Conservation (phyloP, 2,329 filamentous ascomycete genomes). For the Neonectria coccinea region DNA sequence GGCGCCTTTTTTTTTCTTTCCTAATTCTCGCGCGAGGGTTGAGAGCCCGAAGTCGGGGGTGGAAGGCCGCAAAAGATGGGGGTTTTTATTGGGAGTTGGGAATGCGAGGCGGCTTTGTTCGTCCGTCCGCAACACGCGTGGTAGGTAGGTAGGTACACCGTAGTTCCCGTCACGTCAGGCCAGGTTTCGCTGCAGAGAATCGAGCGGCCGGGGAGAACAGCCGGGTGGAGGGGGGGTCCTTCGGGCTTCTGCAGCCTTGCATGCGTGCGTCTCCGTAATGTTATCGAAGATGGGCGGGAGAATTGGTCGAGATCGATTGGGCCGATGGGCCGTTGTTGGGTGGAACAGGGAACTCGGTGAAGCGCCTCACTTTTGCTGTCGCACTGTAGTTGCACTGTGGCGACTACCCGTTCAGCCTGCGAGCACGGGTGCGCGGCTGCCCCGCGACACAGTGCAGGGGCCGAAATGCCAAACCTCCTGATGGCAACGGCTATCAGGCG, state of each 20-base stretch:
- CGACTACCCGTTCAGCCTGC: neutral
- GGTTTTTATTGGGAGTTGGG: neutral
- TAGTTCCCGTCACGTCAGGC: slow-evolving; percentile 3
- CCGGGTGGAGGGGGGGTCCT: slow-evolving; percentile 20
- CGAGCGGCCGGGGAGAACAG: slow-evolving; percentile 29
- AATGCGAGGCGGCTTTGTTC: neutral
- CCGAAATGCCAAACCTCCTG: neutral
- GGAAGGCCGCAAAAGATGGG: neutral
- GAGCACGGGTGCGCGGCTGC: neutral
- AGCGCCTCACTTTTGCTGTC: neutral
- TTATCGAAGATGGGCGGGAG: slow-evolving; percentile 36
- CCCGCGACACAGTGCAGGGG: slow-evolving; percentile 31
- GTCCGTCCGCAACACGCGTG: slow-evolving; percentile 14
- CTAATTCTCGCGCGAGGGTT: neutral
- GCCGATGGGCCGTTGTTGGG: slow-evolving; percentile 38
- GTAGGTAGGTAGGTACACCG: neutral
- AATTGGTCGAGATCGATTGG: slow-evolving; percentile 41
- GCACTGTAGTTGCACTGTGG: slow-evolving; percentile 32
- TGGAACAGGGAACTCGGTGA: slow-evolving; percentile 27
- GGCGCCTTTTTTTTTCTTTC: too few species aligned
- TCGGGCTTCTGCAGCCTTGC: slow-evolving; percentile 37
- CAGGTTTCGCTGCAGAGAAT: slow-evolving; percentile 1
- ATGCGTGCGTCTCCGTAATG: slow-evolving; percentile 32
- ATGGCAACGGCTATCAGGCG: slow-evolving; percentile 28
- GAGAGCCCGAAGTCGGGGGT: neutral